Evolutionary conservation across 768 basidiomycete species (phyloP).

Genomic region (Trametes cubensis): DNA sequence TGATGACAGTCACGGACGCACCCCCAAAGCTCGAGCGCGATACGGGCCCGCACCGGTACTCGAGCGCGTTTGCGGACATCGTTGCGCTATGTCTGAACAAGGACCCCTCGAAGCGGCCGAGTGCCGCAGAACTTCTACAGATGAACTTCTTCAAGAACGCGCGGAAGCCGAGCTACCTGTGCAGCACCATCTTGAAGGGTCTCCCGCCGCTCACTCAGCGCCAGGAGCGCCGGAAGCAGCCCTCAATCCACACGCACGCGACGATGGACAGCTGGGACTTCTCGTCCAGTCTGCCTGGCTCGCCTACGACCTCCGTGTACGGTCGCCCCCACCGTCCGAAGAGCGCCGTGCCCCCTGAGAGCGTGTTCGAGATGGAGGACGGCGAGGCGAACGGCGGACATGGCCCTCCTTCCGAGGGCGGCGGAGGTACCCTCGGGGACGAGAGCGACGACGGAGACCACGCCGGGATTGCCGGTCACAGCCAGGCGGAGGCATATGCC

Average conservation of each 20-base stretch:
- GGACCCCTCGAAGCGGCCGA: conserved; percentile 80
- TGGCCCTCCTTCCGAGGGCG: neutral
- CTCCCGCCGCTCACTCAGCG: conserved; percentile 73
- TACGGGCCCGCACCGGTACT: conserved; percentile 73
- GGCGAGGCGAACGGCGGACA: conserved; percentile 16
- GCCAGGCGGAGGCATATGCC: conserved; percentile 29
- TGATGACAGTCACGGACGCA: conserved; percentile 77
- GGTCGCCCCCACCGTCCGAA: conserved; percentile 19
- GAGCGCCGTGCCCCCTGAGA: conserved; percentile 28
- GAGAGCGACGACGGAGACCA: conserved; percentile 14
- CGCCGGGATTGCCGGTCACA: conserved; percentile 14
- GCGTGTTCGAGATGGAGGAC: conserved; percentile 44
- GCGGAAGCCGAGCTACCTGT: conserved; percentile 79
- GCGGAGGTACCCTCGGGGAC: neutral
- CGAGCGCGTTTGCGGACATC: conserved; percentile 80
- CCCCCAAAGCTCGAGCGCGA: conserved; percentile 78
- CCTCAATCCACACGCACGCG: conserved; percentile 43
- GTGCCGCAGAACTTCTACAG: conserved; percentile 74
- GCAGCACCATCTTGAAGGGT: conserved; percentile 71
- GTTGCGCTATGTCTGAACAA: conserved; percentile 83
- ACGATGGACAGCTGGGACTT: conserved; percentile 88
- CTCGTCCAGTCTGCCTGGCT: conserved; percentile 43
- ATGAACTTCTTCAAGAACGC: conserved; percentile 78
- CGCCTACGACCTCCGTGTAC: conserved; percentile 32
- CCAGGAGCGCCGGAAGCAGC: conserved; percentile 63